Evolutionary conservation across 805 yeast species (phyloP).

Genomic region (Myxozyma kluyveri): DNA sequence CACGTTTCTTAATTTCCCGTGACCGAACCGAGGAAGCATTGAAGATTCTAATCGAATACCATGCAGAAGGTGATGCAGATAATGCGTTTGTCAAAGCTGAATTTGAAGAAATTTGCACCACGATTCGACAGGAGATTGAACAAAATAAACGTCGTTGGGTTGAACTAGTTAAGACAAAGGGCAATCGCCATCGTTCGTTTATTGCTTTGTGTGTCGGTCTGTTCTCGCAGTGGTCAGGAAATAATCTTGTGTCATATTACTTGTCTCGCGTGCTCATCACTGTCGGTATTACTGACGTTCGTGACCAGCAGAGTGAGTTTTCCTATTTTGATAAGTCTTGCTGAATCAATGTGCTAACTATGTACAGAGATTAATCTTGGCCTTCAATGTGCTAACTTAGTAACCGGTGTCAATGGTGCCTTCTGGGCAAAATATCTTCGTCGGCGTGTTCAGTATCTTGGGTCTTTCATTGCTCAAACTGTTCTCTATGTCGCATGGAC

Average conservation of each 20-base stretch:
- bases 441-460: conserved; percentile 26
- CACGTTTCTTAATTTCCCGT: conserved; percentile 46
- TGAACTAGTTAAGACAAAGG: conserved; percentile 41
- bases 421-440: conserved; percentile 34
- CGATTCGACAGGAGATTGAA: conserved; percentile 44
- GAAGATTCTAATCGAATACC: conserved; percentile 42
- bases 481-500: conserved; percentile 47
- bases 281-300: conserved; percentile 51
- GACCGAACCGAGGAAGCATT: conserved; percentile 48
- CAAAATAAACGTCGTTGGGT: conserved; percentile 41
- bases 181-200: conserved; percentile 46
- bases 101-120: conserved; percentile 42
- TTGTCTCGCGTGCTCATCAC: conserved; percentile 50
- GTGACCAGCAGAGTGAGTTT: conserved; percentile 40
- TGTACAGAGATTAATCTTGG: conserved; percentile 51
- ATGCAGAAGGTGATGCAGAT: conserved; percentile 43
- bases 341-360: neutral
- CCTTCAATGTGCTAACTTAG: conserved; percentile 47
- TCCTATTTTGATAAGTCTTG: neutral
- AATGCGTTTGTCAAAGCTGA: conserved; percentile 11
- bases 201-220: conserved; percentile 40
- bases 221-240: conserved; percentile 51
- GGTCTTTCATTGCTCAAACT: conserved; percentile 42
- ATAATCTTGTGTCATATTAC: conserved; percentile 53
- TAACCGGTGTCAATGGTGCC: conserved; percentile 36